These are phyloP conservation scores for Dictyostelium intermedium DNA, from an alignment of 78 protist species.

Conservation along the genomic window DNA sequence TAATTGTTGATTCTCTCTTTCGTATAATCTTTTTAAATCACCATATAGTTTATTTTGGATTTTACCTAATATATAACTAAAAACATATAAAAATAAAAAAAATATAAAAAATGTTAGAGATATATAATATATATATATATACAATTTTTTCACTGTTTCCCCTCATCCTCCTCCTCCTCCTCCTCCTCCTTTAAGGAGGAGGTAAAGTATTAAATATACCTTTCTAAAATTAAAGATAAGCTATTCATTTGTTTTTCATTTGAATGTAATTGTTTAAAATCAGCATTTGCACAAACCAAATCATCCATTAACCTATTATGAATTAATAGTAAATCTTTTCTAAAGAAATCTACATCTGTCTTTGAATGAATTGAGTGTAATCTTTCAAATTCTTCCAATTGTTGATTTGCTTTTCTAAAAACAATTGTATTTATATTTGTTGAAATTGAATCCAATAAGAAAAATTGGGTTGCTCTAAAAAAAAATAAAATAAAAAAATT, in stretches of 20 bases:
- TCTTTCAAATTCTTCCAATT: conserved; percentile 1
- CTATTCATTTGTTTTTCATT: conserved; percentile 63
- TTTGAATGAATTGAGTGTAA: background rate
- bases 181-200: too few species aligned
- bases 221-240: conserved; percentile 39
- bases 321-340: background rate
- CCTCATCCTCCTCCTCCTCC: too few species aligned
- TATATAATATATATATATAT: too few species aligned
- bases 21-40: conserved; percentile 13
- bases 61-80: conserved; percentile 63
- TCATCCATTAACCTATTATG: conserved; percentile 49
- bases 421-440: conserved; percentile 23
- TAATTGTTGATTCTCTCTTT: conserved; percentile 15
- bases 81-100: background rate
- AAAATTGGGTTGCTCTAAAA: conserved; percentile 32
- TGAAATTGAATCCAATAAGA: conserved; percentile 18
- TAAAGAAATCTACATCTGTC: background rate
- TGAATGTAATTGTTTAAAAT: conserved; percentile 58
- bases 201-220: too few species aligned
- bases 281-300: conserved; percentile 73
- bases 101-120: background rate
- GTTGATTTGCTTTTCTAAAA: conserved; percentile 38
- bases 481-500: too few species aligned
- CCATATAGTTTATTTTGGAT: conserved; percentile 13
- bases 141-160: too few species aligned